These are phyloP conservation scores for Candida caryicola DNA, from an alignment of 805 yeast species.

Conservation along the genomic window DNA sequence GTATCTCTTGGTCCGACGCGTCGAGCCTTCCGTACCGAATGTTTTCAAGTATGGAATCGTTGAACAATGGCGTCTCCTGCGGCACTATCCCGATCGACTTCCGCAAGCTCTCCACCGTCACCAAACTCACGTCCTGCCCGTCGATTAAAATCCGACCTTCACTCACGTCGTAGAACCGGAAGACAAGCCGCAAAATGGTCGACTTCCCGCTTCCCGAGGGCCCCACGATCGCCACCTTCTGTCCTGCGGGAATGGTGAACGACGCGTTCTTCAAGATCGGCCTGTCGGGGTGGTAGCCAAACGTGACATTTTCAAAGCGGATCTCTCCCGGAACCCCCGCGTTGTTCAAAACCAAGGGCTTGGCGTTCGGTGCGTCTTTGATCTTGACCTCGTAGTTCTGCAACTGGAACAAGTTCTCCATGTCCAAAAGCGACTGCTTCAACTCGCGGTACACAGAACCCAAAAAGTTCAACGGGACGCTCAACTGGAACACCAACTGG, in stretches of 20 bases:
- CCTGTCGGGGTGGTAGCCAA: conserved; percentile 87
- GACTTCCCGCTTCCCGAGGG: conserved; percentile 97
- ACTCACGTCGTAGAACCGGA: conserved; percentile 84
- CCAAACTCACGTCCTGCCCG: conserved; percentile 79
- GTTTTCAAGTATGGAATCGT: conserved; percentile 84
- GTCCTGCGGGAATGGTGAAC: conserved; percentile 86
- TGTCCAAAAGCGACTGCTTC: conserved; percentile 88
- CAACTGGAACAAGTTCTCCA: conserved; percentile 89
- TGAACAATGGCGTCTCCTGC: conserved; percentile 94
- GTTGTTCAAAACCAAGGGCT: conserved; percentile 48
- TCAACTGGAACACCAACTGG: conserved; percentile 92
- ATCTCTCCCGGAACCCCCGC: conserved; percentile 65
- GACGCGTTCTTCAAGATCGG: conserved; percentile 79
- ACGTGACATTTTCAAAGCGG: conserved; percentile 83
- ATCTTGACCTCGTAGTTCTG: conserved; percentile 73
- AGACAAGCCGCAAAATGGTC: conserved; percentile 76
- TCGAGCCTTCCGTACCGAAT: conserved; percentile 78
- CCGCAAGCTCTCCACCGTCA: conserved; percentile 74
- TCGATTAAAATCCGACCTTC: conserved; percentile 79
- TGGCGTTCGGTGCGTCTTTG: conserved; percentile 59
- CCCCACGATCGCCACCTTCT: conserved; percentile 91
- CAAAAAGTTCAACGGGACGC: conserved; percentile 89
- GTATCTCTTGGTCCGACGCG: conserved; percentile 72
- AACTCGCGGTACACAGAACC: conserved; percentile 95
- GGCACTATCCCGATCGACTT: conserved; percentile 87